Evolutionary conservation across 495 filamentous ascomycete genomes (phyloP), one percentile per base, ranked within the genome.

Genomic region (Neurospora tetraspora): DNA sequence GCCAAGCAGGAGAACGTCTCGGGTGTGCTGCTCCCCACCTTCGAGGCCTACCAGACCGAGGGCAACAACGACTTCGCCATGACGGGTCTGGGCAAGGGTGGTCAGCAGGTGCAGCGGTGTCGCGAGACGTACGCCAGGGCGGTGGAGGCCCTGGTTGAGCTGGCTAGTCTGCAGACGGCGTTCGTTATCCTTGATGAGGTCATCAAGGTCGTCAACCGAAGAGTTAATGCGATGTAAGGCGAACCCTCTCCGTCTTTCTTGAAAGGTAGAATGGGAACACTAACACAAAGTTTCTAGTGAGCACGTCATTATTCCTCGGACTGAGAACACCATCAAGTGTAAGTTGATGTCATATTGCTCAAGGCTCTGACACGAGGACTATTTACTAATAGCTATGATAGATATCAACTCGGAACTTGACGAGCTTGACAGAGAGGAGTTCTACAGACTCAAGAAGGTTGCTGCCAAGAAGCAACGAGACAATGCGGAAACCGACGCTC

Each of bases 341-440:
- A 81, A 80, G 87, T 85, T 18, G 18, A 3, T 65, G 20, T 27
- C 0, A 20, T 47, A 27, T 34, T 34, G n/a, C 6, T 27, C 8
- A 23, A 18, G 9, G 16, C 42, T 43, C 10, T 10, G 9, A 69
- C 43, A 68, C 31, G 39, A 20, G 18, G 70, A 18, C 37, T 40
- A 69, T 42, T 68, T 4, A 40, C 72, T 76, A 42, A 74, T 69
- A 59, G 0, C 14, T 8, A 39, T 38, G 34, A 23, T 45, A 93
- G 91, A 99, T 79, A 99, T 99, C 88, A 99, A 97, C 84, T 97
- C 94, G 11, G 96, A 99, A 80, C 90, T 99, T 18, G 96, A 99
- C 80, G 96, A 99, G 84, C 85, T 99, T 47, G 96, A 99, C 85
- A 88, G 96, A 84, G 96, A 99, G 81, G 96, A 99, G 77, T 99